Percentiles rank a stretch among this genome's conserved stretches.
phyloP scores from a whole-genome alignment of 2,329 filamentous ascomycete species.

The Aspergillus quadricinctus region DNA sequence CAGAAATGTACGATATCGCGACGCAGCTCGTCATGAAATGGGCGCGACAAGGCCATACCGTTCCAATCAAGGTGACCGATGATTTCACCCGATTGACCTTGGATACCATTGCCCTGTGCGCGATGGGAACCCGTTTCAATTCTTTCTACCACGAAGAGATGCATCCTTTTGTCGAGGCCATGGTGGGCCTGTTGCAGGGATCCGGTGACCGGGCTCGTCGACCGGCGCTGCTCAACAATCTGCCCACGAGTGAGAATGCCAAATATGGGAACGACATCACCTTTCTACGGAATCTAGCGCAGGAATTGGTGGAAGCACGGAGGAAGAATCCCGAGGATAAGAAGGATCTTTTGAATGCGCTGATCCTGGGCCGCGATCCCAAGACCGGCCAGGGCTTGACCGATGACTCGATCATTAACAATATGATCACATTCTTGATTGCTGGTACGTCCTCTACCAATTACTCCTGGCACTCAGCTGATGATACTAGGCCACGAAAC shows the following conservation, averaged over 20 bases:
- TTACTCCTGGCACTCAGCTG: background rate
- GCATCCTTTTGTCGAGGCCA: conserved; percentile 66
- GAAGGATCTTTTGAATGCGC: conserved; percentile 65
- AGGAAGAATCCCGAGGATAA: conserved; percentile 52
- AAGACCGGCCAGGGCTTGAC: conserved; percentile 62
- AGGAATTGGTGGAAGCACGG: conserved; percentile 58
- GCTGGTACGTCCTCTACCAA: conserved; percentile 41
- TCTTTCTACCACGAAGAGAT: conserved; percentile 65
- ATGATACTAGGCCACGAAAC: conserved; percentile 58
- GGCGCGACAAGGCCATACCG: conserved; percentile 48
- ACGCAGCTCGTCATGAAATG: conserved; percentile 40
- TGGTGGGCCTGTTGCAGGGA: conserved; percentile 60
- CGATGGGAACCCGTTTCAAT: conserved; percentile 72
- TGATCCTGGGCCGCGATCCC: conserved; percentile 64
- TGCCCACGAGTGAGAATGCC: conserved; percentile 36
- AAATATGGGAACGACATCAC: conserved; percentile 29
- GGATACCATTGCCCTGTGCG: conserved; percentile 66
- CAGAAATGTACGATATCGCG: conserved; percentile 39
- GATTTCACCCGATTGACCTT: conserved; percentile 71
- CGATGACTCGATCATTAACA: conserved; percentile 61
- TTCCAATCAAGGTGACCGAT: conserved; percentile 57
- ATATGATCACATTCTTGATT: conserved; percentile 69
- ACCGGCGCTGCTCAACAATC: conserved; percentile 43
- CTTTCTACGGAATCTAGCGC: conserved; percentile 51
- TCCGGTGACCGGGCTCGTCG: conserved; percentile 49